phyloP scores from a whole-genome alignment of 2,329 filamentous ascomycete species.

The Shiraia bambusicola region DNA sequence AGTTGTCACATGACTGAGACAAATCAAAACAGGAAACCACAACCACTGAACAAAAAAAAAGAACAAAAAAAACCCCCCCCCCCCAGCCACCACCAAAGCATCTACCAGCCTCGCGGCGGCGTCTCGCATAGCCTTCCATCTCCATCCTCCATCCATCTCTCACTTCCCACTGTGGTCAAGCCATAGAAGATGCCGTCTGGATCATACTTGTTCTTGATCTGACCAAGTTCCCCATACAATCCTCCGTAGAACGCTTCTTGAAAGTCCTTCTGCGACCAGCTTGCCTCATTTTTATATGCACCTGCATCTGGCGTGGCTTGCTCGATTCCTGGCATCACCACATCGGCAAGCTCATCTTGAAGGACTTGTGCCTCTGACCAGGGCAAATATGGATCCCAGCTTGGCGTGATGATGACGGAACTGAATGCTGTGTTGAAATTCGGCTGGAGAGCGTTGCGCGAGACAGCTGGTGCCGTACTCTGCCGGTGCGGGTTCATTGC shows the following conservation, averaged over 20 bases:
- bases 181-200: conserved; percentile 15
- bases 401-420: not conserved
- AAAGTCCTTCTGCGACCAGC: not conserved
- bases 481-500: too few relatives aligned
- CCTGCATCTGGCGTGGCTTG: conserved; percentile 11
- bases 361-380: too few relatives aligned
- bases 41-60: too few relatives aligned
- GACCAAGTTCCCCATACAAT: conserved; percentile 3
- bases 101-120: too few relatives aligned
- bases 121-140: conserved; percentile 17
- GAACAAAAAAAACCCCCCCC: too few relatives aligned
- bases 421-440: not conserved
- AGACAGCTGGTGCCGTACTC: too few relatives aligned
- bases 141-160: conserved; percentile 7
- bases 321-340: not conserved
- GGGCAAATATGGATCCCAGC: not conserved
- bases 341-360: conserved; percentile 1
- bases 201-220: conserved; percentile 14
- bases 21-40: too few relatives aligned
- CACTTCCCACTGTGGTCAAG: conserved; percentile 14
- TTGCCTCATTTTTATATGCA: conserved; percentile 11
- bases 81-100: too few relatives aligned
- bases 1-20: too few relatives aligned
- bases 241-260: conserved; percentile 1
- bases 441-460: too few relatives aligned